Base-by-base conservation (phyloP, 148 eudicot genomes). In the Amaranthus cruentus region DNA sequence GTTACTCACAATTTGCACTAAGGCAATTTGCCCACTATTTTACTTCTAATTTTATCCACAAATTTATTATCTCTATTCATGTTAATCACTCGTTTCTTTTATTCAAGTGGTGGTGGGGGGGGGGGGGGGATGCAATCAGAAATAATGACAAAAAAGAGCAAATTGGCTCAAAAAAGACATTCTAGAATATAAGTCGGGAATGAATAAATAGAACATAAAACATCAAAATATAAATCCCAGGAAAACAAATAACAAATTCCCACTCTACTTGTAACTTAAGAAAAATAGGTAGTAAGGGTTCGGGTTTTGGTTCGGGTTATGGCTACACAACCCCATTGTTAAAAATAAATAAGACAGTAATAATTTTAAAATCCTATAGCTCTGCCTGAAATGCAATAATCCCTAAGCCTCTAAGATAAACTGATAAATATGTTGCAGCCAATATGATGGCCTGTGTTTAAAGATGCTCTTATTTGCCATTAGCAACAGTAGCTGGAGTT, bases 401-500 rank as follows among this genome's bases (percentile, higher is more conserved):
- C 55, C 61, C 68, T 72, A 55, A 46, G 46, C 70, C 59, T 60
- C 73, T 62, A 52, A 70, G 28, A 28, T 28, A 28, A 28, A 28
- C 38, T 28, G 38, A 28, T 28, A 28, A 28, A 28, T 28, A 28
- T 28, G 38, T 28, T 28, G 38, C 74, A 76, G 28, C 69, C 66
- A 42, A 60, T 5, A 21, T 12, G 72, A 46, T 70, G 68, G 73
- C 51, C 12, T 63, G 71, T 56, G 57, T 53, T 56, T 11, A 47
- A 71, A 13, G 76, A 70, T 55, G 66, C 71, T 54, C 66, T 82
- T 70, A 85, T 78, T 87, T 61, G 71, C 84, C 90, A 46, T 84
- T 85, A 73, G 85, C 81, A 6, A 70, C 61, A 44, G 96, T 50
- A 49, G 72, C 57, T 11, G 79, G 54, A 9, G 81, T 9, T 15